Evolutionary conservation across 2,329 filamentous ascomycete species (phyloP).

Genomic region (Hymenoscyphus infarciens): DNA sequence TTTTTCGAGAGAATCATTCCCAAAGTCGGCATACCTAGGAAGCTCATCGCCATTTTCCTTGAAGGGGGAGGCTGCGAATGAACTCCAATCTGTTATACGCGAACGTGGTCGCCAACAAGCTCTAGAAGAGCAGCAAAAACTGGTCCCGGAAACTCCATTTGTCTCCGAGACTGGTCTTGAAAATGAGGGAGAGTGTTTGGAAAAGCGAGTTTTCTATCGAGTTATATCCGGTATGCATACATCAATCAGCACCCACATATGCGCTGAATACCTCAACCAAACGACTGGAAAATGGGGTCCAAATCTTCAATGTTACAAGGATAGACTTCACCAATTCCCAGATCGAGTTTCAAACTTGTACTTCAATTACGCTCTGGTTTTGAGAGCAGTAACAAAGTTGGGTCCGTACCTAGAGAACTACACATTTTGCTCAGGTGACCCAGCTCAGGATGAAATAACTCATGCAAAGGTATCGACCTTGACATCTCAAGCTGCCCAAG

Average conservation of each 20-base stretch:
- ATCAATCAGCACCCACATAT: conserved; percentile 93
- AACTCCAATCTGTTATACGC: conserved; percentile 60
- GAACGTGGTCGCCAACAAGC: conserved; percentile 57
- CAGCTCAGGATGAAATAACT: conserved; percentile 71
- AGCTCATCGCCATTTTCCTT: conserved; percentile 32
- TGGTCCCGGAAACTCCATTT: conserved; percentile 51
- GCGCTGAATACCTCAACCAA: conserved; percentile 94
- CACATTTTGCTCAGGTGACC: conserved; percentile 88
- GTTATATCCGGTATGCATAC: conserved; percentile 97
- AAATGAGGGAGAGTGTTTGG: conserved; percentile 85
- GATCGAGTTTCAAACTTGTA: conserved; percentile 96
- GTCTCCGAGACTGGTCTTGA: conserved; percentile 65
- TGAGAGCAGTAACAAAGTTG: conserved; percentile 86
- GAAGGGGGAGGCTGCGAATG: conserved; percentile 48
- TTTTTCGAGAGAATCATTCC: conserved; percentile 69
- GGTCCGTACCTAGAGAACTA: conserved; percentile 75
- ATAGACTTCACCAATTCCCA: conserved; percentile 77
- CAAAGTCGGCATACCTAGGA: conserved; percentile 54
- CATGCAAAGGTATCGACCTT: conserved; percentile 78
- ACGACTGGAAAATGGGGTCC: conserved; percentile 90
- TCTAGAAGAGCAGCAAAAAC: conserved; percentile 57
- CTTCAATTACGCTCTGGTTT: conserved; percentile 97
- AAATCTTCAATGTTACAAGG: conserved; percentile 84
- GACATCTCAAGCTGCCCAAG: conserved; percentile 63
- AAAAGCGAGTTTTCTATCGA: conserved; percentile 98